Evolutionary conservation across 2,329 filamentous ascomycete genomes (phyloP).

Genomic region (Cryphonectria carpinicola): DNA sequence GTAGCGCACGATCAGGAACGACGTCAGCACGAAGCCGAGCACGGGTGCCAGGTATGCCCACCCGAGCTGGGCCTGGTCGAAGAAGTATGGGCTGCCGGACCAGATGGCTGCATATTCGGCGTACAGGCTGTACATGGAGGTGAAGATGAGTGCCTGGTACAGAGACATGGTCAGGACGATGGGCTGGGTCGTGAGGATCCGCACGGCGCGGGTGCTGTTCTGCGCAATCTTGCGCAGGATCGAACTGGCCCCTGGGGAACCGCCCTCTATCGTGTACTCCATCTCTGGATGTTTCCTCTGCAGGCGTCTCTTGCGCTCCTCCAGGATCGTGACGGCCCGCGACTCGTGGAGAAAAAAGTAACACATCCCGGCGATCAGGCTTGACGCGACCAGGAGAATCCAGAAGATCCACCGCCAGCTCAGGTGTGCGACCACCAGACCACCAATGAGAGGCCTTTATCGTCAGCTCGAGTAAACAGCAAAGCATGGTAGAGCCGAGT

Average conservation of each 20-base stretch:
- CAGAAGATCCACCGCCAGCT: conserved; percentile 4
- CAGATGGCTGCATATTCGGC: background rate
- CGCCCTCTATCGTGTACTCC: background rate
- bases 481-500: background rate
- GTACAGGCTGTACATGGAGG: conserved; percentile 6
- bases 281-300: conserved; percentile 1
- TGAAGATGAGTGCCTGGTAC: conserved; percentile 1
- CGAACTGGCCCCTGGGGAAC: background rate
- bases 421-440: background rate
- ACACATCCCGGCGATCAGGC: background rate
- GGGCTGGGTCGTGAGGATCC: conserved; percentile 3
- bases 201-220: conserved; percentile 5
- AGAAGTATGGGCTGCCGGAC: background rate
- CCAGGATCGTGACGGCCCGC: background rate
- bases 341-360: background rate
- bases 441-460: background rate
- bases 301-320: background rate
- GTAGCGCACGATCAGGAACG: background rate
- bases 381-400: background rate
- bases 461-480: background rate
- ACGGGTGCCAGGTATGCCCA: background rate
- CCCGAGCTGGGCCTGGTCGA: background rate
- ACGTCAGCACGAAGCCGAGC: background rate
- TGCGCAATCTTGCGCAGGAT: background rate
- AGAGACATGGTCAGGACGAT: conserved; percentile 1